Evolutionary conservation across 139 green algal genomes (phyloP).

Genomic region (Yamagishiella unicocca): DNA sequence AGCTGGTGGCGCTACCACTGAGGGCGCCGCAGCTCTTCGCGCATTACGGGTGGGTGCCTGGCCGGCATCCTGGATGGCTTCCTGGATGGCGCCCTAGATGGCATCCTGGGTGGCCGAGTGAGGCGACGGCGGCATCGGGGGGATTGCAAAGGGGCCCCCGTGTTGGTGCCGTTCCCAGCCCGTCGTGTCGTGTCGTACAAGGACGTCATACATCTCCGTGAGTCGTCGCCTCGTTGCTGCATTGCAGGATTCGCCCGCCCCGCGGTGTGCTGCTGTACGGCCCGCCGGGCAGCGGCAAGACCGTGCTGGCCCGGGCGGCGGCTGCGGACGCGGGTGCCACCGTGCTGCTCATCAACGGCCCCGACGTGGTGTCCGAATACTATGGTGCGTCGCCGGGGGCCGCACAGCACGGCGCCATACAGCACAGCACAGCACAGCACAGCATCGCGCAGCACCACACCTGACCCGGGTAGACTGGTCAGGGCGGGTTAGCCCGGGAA

Average conservation of each 20-base stretch:
- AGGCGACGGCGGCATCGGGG: too few species aligned
- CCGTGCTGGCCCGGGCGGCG: conserved; percentile 78
- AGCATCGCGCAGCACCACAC: too few species aligned
- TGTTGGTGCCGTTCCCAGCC: too few species aligned
- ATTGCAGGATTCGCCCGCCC: conserved; percentile 67
- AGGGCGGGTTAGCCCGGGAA: too few species aligned
- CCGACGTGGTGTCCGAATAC: conserved; percentile 85
- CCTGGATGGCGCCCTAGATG: neutral
- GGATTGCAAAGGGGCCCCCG: too few species aligned
- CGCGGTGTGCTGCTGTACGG: conserved; percentile 87
- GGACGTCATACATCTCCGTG: conserved; percentile 59
- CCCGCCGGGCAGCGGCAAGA: conserved; percentile 90
- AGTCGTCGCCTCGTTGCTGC: neutral
- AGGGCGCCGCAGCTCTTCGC: conserved; percentile 58
- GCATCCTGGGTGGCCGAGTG: too few species aligned
- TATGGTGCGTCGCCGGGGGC: conserved; percentile 66
- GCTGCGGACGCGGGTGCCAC: conserved; percentile 70
- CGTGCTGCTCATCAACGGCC: conserved; percentile 87
- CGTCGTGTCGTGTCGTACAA: too few species aligned
- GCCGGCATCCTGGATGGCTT: neutral
- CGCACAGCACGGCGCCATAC: too few species aligned
- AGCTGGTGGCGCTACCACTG: conserved; percentile 72
- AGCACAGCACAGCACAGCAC: too few species aligned
- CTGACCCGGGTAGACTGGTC: too few species aligned
- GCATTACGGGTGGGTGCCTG: conserved; percentile 30